Evolutionary conservation across 176 grass and related monocot genomes (phyloP).

Genomic region (Melocanna baccifera): DNA sequence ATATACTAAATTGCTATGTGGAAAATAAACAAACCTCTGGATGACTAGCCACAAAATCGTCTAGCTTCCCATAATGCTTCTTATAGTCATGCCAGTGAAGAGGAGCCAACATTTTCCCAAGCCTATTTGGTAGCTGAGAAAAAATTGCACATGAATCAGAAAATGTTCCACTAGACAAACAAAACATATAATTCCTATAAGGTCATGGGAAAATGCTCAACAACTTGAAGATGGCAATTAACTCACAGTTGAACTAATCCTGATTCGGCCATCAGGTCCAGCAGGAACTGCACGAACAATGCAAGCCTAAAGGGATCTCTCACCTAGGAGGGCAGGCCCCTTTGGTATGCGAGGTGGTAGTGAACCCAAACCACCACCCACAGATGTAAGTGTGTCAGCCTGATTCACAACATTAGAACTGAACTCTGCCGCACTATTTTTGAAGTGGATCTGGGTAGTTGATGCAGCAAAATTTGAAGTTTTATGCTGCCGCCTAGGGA

Average conservation of each 20-base stretch:
- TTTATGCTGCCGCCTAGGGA: constrained; percentile 37
- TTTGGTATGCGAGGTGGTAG: constrained; percentile 28
- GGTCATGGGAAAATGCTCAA: neutral
- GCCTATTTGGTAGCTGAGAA: constrained; percentile 90
- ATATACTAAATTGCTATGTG: neutral
- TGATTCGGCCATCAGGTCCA: constrained; percentile 66
- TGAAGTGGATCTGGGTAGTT: constrained; percentile 31
- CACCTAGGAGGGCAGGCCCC: constrained; percentile 71
- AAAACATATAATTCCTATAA: neutral
- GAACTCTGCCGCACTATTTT: constrained; percentile 37
- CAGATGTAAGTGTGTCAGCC: no score
- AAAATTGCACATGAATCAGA: constrained; percentile 23
- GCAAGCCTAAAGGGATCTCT: constrained; percentile 84
- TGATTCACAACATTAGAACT: constrained; percentile 44
- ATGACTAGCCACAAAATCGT: constrained; percentile 92
- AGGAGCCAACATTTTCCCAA: constrained; percentile 93
- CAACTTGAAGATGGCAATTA: neutral
- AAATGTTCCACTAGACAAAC: neutral
- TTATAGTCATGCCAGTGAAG: constrained; percentile 99
- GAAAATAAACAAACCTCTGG: constrained; percentile 68
- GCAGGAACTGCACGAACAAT: constrained; percentile 94
- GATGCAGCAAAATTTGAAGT: constrained; percentile 25
- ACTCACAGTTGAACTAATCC: constrained; percentile 91
- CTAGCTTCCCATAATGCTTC: constrained; percentile 91
- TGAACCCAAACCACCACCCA: constrained; percentile 29